phyloP scores from a whole-genome alignment of 305 asterid genomes.

The Lippia alba region DNA sequence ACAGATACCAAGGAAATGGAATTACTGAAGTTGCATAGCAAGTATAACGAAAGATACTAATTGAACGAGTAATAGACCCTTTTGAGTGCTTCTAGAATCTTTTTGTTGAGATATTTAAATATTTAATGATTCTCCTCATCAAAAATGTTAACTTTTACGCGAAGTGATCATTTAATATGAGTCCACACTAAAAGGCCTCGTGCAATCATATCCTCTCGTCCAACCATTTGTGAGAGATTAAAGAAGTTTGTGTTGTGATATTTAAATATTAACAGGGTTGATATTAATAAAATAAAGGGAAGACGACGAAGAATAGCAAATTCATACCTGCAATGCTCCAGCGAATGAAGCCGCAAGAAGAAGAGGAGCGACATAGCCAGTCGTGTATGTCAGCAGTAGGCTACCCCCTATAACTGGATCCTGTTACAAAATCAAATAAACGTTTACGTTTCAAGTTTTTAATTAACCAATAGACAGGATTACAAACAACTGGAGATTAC shows the following conservation, averaged over 20 bases:
- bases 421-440: slow-evolving; percentile 44
- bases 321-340: slow-evolving; percentile 91
- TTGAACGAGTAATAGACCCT: not conserved
- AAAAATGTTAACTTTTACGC: not conserved
- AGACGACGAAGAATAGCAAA: not conserved
- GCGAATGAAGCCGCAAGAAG: slow-evolving; percentile 99
- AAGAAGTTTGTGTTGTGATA: too few species aligned
- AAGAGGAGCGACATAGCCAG: slow-evolving; percentile 94
- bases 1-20: slow-evolving; percentile 38
- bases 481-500: slow-evolving; percentile 46
- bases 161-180: not conserved
- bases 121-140: too few species aligned
- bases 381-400: slow-evolving; percentile 87
- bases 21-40: not conserved
- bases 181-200: too few species aligned
- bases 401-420: slow-evolving; percentile 92
- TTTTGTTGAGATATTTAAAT: too few species aligned
- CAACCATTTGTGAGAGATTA: too few species aligned
- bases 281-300: too few species aligned
- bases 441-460: slow-evolving; percentile 18
- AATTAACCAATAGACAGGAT: not conserved
- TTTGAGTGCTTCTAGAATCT: too few species aligned
- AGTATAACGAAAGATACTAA: not conserved
- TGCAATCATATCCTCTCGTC: too few species aligned
- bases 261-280: too few species aligned